Evolutionary conservation across 805 yeast genomes (phyloP), one percentile per base, ranked within the genome.

Genomic region (Teunomyces atbi): DNA sequence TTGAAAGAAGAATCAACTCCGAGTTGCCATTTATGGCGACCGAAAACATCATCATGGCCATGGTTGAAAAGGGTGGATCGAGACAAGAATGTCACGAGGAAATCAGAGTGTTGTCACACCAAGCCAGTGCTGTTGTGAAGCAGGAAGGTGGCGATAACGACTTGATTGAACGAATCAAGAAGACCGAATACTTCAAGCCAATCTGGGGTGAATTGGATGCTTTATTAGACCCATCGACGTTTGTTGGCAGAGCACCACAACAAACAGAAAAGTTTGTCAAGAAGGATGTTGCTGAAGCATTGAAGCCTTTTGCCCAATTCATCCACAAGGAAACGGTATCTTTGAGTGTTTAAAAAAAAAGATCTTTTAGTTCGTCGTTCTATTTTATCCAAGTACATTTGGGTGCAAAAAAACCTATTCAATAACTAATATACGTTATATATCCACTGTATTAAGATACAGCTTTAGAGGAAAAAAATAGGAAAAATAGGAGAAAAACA

Each of bases 21-120:
- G 99, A 94, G 73, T 78, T 94, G 63, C 99, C 99, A 58, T 94
- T 94, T 79, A 94, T 94, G 99, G 99, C 99, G 56, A 94, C 99
- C 48, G 99, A 94, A 75, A 94, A 94, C 73, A 81, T 94, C 68
- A 94, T 94, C 69, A 94, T 94, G 99, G 99, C 99, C 45, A 94
- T 94, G 97, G 99, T 94, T 48, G 96, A 90, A 72, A 85, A 86
- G 67, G 98, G 98, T 59, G 98, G 88, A 27, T 90, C 96, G 27
- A 86, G 99, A 80, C 99, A 94, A 77, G 97, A 92, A 48, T 92
- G 96, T 63, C 99, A 94, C 71, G 99, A 94, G 76, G 86, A 87
- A 72, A 91, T 94, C 72, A 84, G 99, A 72, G 98, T 94, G 26
- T 78, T 94, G 50, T 89, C 97, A 10, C 99, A 94, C 68, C 92